Conservation (phyloP, 176 grass and related monocot species). For the Oropetium thomaeum region DNA sequence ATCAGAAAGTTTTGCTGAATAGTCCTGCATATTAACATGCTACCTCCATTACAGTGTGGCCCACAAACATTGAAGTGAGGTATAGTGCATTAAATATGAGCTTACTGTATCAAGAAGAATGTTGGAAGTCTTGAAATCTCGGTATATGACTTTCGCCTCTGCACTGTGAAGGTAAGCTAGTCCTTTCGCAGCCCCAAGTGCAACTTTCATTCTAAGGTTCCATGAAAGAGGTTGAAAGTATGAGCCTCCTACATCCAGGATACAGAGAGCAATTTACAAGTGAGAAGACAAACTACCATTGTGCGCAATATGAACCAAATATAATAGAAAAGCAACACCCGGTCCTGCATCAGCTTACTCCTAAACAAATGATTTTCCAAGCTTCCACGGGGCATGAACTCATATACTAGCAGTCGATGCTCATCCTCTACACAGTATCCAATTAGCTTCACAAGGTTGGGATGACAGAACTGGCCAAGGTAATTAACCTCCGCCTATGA, state of each 20-base stretch:
- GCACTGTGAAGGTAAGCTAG: constrained; percentile 83
- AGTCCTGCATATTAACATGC: constrained; percentile 53
- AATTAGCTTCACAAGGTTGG: constrained; percentile 80
- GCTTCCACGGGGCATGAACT: constrained; percentile 93
- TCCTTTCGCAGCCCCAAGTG: constrained; percentile 84
- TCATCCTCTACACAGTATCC: constrained; percentile 89
- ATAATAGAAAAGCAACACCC: not conserved
- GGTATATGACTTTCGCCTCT: constrained; percentile 86
- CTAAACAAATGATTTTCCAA: constrained; percentile 97
- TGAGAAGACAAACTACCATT: not conserved
- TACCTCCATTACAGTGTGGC: constrained; percentile 20
- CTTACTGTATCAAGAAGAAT: constrained; percentile 89
- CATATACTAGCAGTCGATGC: constrained; percentile 77
- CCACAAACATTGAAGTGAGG: not conserved
- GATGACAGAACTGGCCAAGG: constrained; percentile 81
- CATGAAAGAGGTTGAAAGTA: constrained; percentile 79
- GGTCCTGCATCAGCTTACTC: constrained; percentile 55
- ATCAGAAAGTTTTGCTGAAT: constrained; percentile 92
- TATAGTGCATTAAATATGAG: constrained; percentile 3
- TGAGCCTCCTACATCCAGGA: constrained; percentile 61
- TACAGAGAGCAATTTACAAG: constrained; percentile 29
- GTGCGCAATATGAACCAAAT: not conserved
- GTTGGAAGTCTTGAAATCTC: constrained; percentile 95
- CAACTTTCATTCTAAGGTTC: constrained; percentile 94
- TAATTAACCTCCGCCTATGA: constrained; percentile 83